These are phyloP conservation scores for Talaromyces sp. DNA, from an alignment of 2,329 filamentous ascomycete genomes.

Conservation along the genomic window DNA sequence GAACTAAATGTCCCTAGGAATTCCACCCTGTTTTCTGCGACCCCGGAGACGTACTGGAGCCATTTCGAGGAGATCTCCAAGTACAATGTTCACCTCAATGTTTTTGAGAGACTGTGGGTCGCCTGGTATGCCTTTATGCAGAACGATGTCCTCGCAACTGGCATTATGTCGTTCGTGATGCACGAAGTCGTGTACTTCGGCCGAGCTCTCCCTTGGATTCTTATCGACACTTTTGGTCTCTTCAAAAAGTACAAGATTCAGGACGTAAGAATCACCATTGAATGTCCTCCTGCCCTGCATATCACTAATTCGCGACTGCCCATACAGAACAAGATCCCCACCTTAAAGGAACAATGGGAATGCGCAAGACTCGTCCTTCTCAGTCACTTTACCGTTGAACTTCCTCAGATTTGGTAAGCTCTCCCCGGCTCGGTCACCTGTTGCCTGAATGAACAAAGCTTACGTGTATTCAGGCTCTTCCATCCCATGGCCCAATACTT, in stretches of 20 bases:
- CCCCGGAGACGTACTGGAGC: slow-evolving; percentile 61
- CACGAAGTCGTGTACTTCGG: slow-evolving; percentile 96
- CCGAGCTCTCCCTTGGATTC: slow-evolving; percentile 82
- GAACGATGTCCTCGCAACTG: slow-evolving; percentile 93
- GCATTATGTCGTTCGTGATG: slow-evolving; percentile 95
- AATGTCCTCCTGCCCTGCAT: not conserved
- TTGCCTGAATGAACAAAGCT: not conserved
- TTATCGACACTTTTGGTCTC: slow-evolving; percentile 81
- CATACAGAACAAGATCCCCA: slow-evolving; percentile 74
- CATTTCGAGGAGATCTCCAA: slow-evolving; percentile 63
- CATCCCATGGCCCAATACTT: slow-evolving; percentile 93
- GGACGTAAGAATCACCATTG: slow-evolving; percentile 49
- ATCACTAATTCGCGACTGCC: not conserved
- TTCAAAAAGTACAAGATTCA: slow-evolving; percentile 97
- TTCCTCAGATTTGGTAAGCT: slow-evolving; percentile 85
- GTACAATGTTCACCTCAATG: slow-evolving; percentile 81
- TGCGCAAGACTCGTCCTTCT: slow-evolving; percentile 91
- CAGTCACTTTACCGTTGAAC: slow-evolving; percentile 94
- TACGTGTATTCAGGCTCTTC: slow-evolving; percentile 63
- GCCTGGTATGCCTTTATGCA: slow-evolving; percentile 98
- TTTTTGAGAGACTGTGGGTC: slow-evolving; percentile 85
- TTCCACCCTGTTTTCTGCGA: slow-evolving; percentile 40
- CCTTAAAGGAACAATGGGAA: slow-evolving; percentile 88
- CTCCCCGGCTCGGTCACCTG: not conserved
- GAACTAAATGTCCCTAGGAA: slow-evolving; percentile 38